These are phyloP conservation scores for Camelina sativa DNA, from an alignment of 345 rosid genomes.

Conservation along the genomic window DNA sequence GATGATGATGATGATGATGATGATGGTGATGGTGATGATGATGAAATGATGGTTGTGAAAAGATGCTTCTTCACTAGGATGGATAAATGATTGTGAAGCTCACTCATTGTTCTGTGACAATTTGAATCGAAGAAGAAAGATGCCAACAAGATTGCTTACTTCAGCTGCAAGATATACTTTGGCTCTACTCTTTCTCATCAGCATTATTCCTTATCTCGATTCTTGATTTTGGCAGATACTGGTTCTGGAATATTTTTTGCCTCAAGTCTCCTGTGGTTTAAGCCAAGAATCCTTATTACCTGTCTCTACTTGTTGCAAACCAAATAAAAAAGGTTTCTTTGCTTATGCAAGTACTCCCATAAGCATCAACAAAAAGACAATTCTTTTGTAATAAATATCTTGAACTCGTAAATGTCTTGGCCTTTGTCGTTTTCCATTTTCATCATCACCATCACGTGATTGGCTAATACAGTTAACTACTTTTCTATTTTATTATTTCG, in stretches of 20 bases:
- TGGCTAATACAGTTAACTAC: slow-evolving; percentile 29
- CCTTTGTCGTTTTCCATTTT: slow-evolving; percentile 29
- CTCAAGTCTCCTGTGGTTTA: slow-evolving; percentile 38
- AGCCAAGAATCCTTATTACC: slow-evolving; percentile 43
- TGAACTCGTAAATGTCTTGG: slow-evolving; percentile 28
- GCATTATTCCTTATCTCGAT: slow-evolving; percentile 42
- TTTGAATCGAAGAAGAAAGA: slow-evolving; percentile 20
- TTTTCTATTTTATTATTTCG: neutral
- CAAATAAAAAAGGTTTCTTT: slow-evolving; percentile 16
- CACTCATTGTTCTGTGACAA: slow-evolving; percentile 16
- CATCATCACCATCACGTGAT: slow-evolving; percentile 41
- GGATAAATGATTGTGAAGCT: slow-evolving; percentile 31
- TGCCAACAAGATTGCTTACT: slow-evolving; percentile 39
- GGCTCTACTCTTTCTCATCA: slow-evolving; percentile 42
- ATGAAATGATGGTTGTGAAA: neutral
- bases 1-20: neutral
- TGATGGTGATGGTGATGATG: neutral
- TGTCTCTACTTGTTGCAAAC: slow-evolving; percentile 31
- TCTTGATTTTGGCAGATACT: slow-evolving; percentile 35
- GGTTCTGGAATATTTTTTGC: slow-evolving; percentile 34
- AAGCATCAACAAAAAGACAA: slow-evolving; percentile 29
- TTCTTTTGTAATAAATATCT: slow-evolving; percentile 38
- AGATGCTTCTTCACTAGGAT: neutral
- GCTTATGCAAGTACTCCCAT: slow-evolving; percentile 15
- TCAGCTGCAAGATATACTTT: slow-evolving; percentile 46